Conservation (phyloP, 768 basidiomycete species). For the Termitomyces sp. region DNA sequence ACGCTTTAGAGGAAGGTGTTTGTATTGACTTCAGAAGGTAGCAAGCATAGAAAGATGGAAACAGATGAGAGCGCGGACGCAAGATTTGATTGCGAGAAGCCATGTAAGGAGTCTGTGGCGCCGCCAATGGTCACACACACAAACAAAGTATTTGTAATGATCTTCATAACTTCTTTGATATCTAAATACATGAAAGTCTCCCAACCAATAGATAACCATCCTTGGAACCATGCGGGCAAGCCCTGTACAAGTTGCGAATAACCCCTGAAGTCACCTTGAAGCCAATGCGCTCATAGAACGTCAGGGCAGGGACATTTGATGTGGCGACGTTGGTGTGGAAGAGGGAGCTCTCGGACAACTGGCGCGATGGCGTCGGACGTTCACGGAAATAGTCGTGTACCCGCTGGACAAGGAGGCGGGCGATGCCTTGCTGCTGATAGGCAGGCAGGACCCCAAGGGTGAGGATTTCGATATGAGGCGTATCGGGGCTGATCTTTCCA, state of each 20-base stretch:
- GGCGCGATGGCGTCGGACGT: conserved; percentile 15
- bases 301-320: conserved; percentile 32
- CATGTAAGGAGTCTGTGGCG: neutral
- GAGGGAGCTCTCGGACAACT: conserved; percentile 19
- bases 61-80: conserved; percentile 27
- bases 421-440: conserved; percentile 37
- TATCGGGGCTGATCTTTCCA: conserved; percentile 5
- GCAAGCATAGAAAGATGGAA: conserved; percentile 75
- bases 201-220: conserved; percentile 40
- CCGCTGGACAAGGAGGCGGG: conserved; percentile 33
- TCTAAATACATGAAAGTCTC: conserved; percentile 15
- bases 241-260: conserved; percentile 34
- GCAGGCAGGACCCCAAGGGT: conserved; percentile 46
- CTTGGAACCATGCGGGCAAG: conserved; percentile 26
- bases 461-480: conserved; percentile 39
- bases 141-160: neutral
- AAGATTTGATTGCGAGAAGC: neutral
- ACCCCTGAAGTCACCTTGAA: conserved; percentile 26
- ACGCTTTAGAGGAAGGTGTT: conserved; percentile 42
- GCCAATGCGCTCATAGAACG: conserved; percentile 40
- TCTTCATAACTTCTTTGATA: neutral
- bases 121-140: neutral
- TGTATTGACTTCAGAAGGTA: conserved; percentile 72
- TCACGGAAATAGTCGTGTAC: conserved; percentile 24
- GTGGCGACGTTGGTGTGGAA: conserved; percentile 42